phyloP scores from a whole-genome alignment of 2,329 filamentous ascomycete species.

The Pseudogymnoascus verrucosus region DNA sequence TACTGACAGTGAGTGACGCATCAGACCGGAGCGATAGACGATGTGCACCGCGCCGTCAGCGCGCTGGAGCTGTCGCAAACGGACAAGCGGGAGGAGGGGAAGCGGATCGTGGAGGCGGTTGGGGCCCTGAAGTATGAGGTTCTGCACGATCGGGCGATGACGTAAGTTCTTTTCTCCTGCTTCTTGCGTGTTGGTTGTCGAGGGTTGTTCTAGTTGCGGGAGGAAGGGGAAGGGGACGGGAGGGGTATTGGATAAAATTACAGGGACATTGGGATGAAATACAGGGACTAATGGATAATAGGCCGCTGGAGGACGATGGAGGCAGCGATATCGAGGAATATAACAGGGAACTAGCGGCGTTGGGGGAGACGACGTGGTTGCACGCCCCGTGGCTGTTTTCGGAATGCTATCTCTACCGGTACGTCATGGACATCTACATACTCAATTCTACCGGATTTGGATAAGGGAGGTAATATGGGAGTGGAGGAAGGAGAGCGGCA shows the following conservation, averaged over 20 bases:
- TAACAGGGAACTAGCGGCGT: slow-evolving; percentile 73
- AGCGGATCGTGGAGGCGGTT: slow-evolving; percentile 72
- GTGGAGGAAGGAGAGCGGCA: background rate
- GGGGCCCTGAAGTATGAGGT: slow-evolving; percentile 88
- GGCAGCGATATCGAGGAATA: slow-evolving; percentile 59
- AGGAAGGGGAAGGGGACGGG: background rate
- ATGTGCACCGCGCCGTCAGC: slow-evolving; percentile 70
- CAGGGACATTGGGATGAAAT: background rate
- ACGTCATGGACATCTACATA: background rate
- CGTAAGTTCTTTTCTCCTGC: slow-evolving; percentile 42
- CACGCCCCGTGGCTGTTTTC: slow-evolving; percentile 79
- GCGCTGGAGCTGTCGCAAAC: slow-evolving; percentile 44
- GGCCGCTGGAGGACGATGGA: slow-evolving; percentile 28
- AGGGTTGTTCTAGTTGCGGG: background rate
- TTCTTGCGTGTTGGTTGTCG: background rate
- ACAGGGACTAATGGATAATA: slow-evolving; percentile 11
- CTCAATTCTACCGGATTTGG: background rate
- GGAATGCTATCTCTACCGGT: slow-evolving; percentile 89
- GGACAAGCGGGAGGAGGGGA: slow-evolving; percentile 69
- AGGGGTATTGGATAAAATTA: background rate
- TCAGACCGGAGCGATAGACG: slow-evolving; percentile 87
- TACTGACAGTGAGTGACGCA: slow-evolving; percentile 17
- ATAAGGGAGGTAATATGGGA: background rate
- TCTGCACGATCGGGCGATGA: slow-evolving; percentile 75
- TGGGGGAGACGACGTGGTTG: slow-evolving; percentile 73